Percentiles rank a stretch among this genome's conserved stretches.
phyloP scores from a whole-genome alignment of 208 protist genomes.

The Tetramitus jugosus region DNA sequence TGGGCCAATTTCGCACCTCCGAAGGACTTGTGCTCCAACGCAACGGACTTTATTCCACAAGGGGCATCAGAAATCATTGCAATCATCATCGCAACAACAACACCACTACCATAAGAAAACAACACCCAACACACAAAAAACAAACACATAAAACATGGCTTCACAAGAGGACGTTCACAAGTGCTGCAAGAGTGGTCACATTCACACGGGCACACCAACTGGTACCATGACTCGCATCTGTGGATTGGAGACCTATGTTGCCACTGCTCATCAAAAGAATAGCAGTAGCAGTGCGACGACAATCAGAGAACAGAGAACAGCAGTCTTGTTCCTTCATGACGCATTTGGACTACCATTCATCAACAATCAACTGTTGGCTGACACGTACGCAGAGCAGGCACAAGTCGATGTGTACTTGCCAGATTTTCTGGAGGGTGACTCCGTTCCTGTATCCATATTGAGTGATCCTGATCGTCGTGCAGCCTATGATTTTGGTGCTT shows the following conservation, averaged over 20 bases:
- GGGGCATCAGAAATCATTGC: too few species aligned
- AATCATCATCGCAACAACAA: too few species aligned
- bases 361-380: neutral
- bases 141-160: too few species aligned
- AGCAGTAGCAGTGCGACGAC: too few species aligned
- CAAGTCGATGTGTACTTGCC: neutral
- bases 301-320: neutral
- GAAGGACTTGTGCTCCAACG: too few species aligned
- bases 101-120: too few species aligned
- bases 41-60: too few species aligned
- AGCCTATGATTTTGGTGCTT: neutral
- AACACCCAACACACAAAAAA: too few species aligned
- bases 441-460: neutral
- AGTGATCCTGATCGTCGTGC: too few species aligned
- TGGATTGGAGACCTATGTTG: neutral
- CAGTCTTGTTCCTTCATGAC: neutral
- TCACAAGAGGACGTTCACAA: neutral
- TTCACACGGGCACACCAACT: neutral
- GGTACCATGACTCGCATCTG: neutral
- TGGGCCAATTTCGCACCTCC: too few species aligned
- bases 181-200: neutral
- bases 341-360: neutral
- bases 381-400: neutral
- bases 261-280: neutral
- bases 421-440: neutral